phyloP scores from a whole-genome alignment of 345 rosid species.

The Eucalyptus curtisii region DNA sequence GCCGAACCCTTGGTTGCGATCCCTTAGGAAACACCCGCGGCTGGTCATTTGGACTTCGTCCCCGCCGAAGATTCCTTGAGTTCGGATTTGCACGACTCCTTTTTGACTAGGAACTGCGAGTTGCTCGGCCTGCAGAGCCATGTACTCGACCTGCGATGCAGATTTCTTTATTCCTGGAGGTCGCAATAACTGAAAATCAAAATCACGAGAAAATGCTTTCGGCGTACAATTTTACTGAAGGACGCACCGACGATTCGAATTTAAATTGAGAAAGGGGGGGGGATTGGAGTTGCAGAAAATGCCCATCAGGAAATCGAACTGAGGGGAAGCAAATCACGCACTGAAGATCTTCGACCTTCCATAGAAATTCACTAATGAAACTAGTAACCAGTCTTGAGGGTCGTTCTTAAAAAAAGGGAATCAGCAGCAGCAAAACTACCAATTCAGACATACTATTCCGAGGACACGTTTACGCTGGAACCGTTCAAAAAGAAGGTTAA shows the following conservation, averaged over 20 bases:
- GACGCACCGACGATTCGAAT: background rate
- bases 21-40: too few species aligned
- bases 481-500: background rate
- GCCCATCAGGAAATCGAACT: background rate
- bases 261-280: background rate
- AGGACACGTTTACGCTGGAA: background rate
- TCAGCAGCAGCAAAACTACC: background rate
- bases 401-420: background rate
- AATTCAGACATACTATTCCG: background rate
- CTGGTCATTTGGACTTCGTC: background rate
- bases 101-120: too few species aligned
- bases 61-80: background rate
- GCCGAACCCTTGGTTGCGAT: background rate
- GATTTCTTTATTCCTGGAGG: background rate
- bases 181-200: background rate
- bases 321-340: background rate
- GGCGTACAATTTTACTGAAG: background rate
- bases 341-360: background rate
- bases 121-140: background rate
- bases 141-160: background rate
- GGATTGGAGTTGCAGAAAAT: background rate
- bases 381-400: background rate
- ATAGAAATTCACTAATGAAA: background rate
- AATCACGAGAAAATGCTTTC: background rate
- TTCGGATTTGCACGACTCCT: background rate